Evolutionary conservation across 441 rosid species (phyloP).

Genomic region (Rhodomyrtus psidioides): DNA sequence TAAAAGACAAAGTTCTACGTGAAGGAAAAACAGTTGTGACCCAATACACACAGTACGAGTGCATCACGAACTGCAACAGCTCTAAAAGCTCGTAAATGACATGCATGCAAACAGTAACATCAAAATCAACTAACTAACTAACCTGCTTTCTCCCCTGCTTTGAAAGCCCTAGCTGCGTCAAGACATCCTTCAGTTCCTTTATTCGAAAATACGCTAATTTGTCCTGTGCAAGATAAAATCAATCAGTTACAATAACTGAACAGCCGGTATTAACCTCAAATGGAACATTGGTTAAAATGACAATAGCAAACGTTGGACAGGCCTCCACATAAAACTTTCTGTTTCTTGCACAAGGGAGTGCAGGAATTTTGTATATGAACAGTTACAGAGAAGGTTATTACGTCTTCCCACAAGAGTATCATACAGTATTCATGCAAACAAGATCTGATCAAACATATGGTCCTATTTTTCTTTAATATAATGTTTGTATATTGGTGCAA

Average conservation of each 20-base stretch:
- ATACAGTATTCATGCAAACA: background rate
- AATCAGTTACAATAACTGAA: background rate
- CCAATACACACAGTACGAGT: background rate
- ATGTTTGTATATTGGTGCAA: background rate
- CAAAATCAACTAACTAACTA: background rate
- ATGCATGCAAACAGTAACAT: background rate
- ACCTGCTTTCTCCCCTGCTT: conserved; percentile 99
- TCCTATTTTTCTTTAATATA: background rate
- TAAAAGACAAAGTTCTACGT: background rate
- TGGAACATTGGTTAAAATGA: background rate
- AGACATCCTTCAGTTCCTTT: conserved; percentile 95
- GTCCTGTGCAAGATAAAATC: conserved; percentile 33
- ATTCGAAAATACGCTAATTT: conserved; percentile 79
- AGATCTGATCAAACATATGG: background rate
- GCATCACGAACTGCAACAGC: background rate
- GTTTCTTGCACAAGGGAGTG: background rate
- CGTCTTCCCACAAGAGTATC: background rate
- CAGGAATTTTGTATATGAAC: background rate
- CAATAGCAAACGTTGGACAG: background rate
- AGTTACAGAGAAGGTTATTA: background rate
- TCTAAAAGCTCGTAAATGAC: background rate
- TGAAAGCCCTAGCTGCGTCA: conserved; percentile 75
- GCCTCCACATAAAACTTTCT: background rate
- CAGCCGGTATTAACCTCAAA: background rate
- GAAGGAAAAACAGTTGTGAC: background rate